A percentile compares a stretch with the other conserved stretches of the same genome.
These are phyloP conservation scores for Salmacisia buchloeana DNA, from an alignment of 1,284 basidiomycete species.

Conservation along the genomic window DNA sequence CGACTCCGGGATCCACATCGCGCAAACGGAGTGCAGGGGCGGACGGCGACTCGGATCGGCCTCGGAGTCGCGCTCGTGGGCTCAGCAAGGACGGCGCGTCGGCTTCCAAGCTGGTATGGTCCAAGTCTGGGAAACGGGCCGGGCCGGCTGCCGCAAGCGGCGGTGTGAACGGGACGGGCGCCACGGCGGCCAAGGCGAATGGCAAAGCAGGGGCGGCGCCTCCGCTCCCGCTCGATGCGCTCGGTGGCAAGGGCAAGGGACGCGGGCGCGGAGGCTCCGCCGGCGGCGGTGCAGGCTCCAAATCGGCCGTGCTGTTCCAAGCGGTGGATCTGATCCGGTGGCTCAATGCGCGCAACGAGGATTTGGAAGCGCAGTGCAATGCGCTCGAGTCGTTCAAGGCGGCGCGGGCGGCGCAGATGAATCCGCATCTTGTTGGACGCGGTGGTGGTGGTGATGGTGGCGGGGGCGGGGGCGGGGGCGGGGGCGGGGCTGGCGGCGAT, in stretches of 20 bases:
- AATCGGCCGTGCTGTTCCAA: slow-evolving; percentile 48
- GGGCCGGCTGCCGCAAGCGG: background rate
- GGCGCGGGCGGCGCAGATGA: background rate
- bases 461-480: no score
- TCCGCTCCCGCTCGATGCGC: slow-evolving; percentile 6
- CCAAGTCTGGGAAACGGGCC: background rate
- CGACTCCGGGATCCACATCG: no score
- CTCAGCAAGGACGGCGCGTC: background rate
- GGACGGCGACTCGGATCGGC: slow-evolving; percentile 1
- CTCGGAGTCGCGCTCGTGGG: background rate
- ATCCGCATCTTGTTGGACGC: background rate
- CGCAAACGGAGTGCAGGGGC: no score
- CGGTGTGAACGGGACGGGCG: background rate
- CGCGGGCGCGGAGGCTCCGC: slow-evolving; percentile 44
- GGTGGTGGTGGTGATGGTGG: no score
- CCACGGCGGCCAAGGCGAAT: no score
- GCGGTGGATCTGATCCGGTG: slow-evolving; percentile 47
- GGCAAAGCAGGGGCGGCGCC: slow-evolving; percentile 4
- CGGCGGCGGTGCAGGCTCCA: slow-evolving; percentile 43
- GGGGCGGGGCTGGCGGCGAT: no score
- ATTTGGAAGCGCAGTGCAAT: slow-evolving; percentile 30
- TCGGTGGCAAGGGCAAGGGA: slow-evolving; percentile 39
- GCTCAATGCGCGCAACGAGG: slow-evolving; percentile 39
- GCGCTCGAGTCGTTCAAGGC: slow-evolving; percentile 22
- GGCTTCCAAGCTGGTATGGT: background rate